A percentile compares a stretch with the other conserved stretches of the same genome.
phyloP scores from a whole-genome alignment of 1,139 yeast species.

The Pichia cactophila region DNA sequence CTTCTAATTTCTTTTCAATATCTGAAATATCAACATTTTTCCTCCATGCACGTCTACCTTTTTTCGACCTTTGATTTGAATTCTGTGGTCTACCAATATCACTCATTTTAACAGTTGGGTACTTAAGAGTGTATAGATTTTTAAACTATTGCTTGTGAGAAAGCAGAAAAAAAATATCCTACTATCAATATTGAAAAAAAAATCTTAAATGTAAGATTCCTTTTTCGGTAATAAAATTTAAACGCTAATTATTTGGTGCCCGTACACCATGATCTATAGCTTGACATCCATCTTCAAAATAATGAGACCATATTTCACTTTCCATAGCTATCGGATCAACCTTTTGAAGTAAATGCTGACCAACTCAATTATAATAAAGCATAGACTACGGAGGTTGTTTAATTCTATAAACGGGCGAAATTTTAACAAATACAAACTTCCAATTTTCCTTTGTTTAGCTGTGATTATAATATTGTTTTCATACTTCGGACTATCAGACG shows the following conservation, averaged over 20 bases:
- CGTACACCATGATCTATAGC: not conserved
- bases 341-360: not conserved
- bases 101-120: slow-evolving; percentile 22
- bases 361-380: not conserved
- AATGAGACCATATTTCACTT: not conserved
- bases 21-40: slow-evolving; percentile 85
- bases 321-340: not conserved
- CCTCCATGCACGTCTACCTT: slow-evolving; percentile 94
- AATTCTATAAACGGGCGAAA: not conserved
- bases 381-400: not conserved
- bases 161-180: not conserved
- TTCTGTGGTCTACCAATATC: slow-evolving; percentile 36
- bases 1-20: slow-evolving; percentile 63
- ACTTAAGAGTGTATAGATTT: not conserved
- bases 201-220: not conserved
- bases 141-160: not conserved
- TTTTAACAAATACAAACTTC: slow-evolving; percentile 3
- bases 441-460: slow-evolving; percentile 2
- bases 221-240: not conserved
- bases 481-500: slow-evolving; percentile 6
- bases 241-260: not conserved
- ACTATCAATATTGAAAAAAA: not conserved
- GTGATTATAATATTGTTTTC: slow-evolving; percentile 6
- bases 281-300: not conserved
- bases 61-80: slow-evolving; percentile 64